phyloP scores from a whole-genome alignment of 805 yeast species.

The Wickerhamomyces queroliae region DNA sequence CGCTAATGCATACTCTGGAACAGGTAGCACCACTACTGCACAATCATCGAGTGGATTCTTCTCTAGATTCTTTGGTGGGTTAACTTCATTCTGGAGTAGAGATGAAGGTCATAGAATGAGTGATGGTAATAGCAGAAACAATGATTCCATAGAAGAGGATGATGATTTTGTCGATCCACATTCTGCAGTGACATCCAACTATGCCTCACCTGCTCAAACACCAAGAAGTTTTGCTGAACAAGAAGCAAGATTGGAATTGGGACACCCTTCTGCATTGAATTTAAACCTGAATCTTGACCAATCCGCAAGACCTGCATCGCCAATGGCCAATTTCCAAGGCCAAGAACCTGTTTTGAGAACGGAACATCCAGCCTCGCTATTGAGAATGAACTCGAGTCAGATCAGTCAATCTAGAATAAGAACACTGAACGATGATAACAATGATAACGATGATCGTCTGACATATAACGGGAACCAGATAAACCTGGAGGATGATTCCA shows the following conservation, averaged over 20 bases:
- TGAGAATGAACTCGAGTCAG: conserved; percentile 9
- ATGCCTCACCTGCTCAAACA: conserved; percentile 22
- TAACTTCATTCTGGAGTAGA: conserved; percentile 29
- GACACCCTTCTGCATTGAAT: conserved; percentile 19
- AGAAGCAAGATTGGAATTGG: conserved; percentile 4
- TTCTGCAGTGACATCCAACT: conserved; percentile 18
- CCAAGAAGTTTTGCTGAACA: conserved; percentile 8
- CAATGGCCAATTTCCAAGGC: conserved; percentile 2
- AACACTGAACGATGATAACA: conserved; percentile 23
- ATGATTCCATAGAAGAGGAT: conserved; percentile 1
- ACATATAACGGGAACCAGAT: conserved; percentile 56
- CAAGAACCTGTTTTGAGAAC: conserved; percentile 7
- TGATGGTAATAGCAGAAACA: neutral
- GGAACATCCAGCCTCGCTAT: conserved; percentile 12
- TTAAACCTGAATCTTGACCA: conserved; percentile 12
- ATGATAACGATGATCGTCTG: conserved; percentile 29
- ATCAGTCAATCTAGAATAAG: conserved; percentile 20
- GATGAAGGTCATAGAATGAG: neutral
- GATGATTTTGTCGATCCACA: conserved; percentile 5
- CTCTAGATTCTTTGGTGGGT: conserved; percentile 25
- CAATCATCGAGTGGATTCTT: conserved; percentile 20
- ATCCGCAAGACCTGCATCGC: conserved; percentile 12
- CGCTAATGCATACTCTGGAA: conserved; percentile 22
- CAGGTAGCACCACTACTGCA: conserved; percentile 11
- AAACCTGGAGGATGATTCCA: conserved; percentile 44